Evolutionary conservation across 331 rosid species (phyloP), one percentile per base, ranked within the genome.

Genomic region (Prunus yedoensis): DNA sequence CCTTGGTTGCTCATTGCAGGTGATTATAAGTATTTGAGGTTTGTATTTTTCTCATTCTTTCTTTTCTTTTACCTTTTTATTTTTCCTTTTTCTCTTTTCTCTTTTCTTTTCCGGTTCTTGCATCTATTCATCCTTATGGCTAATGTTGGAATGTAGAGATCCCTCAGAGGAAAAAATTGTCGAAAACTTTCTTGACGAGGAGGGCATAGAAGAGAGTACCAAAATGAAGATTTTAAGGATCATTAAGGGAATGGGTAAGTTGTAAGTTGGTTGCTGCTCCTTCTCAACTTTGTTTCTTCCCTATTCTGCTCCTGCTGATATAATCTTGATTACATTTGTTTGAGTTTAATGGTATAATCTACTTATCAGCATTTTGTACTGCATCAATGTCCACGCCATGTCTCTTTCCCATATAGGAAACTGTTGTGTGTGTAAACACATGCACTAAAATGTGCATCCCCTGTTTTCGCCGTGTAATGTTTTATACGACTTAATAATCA

Each of bases 1-100:
- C 11, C 58, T 68, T 60, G 8, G 43, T 58, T 66, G 68, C 28
- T 78, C 17, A 18, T 63, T 88, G 61, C 89, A 92, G 96, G 90
- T 79, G 98, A 93, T 68, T 86, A 89, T 89, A 93, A 93, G 72
- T 93, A 93, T 78, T 66, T 88, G 74, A 91, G 93, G 97, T 93
- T 79, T 81, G 87, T 59, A 21, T 67, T 59, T 77, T 27, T 46
- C 59, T 56, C 28, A 52, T 38, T 76, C 77, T n/a, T 41, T 20
- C 18, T 10, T 43, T 30, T 35, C 21, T 10, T 4, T 32, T 13
- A 28, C 6, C 3, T 30, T 13, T 47, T 17, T 23, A 0, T 54
- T 16, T 72, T 5, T 16, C 3, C 7, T 47, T 49, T 61, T 27
- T 43, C 50, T 3, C 25, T 23, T 69, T 38, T 38, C 43, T 38